A percentile compares a stretch with the other conserved stretches of the same genome.
Conservation (phyloP, 768 basidiomycete genomes). For the Calocera viscosa region DNA sequence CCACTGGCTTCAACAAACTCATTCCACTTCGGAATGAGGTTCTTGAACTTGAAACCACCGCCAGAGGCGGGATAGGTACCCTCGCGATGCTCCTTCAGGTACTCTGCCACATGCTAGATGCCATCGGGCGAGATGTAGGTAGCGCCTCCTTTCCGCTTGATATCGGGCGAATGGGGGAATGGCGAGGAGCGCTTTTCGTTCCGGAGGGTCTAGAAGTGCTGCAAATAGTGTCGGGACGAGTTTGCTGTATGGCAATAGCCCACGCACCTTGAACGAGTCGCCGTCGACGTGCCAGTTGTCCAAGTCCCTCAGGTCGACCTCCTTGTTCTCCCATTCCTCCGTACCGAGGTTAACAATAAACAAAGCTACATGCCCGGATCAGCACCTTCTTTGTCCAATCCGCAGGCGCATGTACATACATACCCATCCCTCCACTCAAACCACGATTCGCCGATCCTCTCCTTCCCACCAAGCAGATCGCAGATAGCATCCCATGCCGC, state of each 20-base stretch:
- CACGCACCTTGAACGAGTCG: constrained; percentile 11
- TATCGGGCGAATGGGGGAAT: constrained; percentile 50
- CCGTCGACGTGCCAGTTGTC: constrained; percentile 45
- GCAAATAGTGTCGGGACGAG: neutral
- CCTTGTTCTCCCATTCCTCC: constrained; percentile 25
- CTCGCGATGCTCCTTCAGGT: constrained; percentile 18
- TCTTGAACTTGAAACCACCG: constrained; percentile 34
- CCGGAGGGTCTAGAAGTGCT: constrained; percentile 48
- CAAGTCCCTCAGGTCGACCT: constrained; percentile 36
- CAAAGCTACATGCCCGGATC: constrained; percentile 22
- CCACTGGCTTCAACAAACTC: constrained; percentile 16
- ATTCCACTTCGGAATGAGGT: constrained; percentile 24
- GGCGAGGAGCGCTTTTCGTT: constrained; percentile 50
- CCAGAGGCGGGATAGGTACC: constrained; percentile 15
- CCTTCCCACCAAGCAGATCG: constrained; percentile 48
- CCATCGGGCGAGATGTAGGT: constrained; percentile 51
- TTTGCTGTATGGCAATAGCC: neutral
- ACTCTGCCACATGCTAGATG: constrained; percentile 24
- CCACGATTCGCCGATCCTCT: constrained; percentile 46
- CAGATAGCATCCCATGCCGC: constrained; percentile 51
- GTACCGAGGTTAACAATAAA: constrained; percentile 53
- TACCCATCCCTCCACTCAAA: neutral
- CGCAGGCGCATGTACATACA: neutral
- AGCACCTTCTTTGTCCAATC: neutral
- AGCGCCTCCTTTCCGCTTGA: constrained; percentile 42